phyloP scores from a whole-genome alignment of 805 yeast species.

The Priceomyces melissophilus region DNA sequence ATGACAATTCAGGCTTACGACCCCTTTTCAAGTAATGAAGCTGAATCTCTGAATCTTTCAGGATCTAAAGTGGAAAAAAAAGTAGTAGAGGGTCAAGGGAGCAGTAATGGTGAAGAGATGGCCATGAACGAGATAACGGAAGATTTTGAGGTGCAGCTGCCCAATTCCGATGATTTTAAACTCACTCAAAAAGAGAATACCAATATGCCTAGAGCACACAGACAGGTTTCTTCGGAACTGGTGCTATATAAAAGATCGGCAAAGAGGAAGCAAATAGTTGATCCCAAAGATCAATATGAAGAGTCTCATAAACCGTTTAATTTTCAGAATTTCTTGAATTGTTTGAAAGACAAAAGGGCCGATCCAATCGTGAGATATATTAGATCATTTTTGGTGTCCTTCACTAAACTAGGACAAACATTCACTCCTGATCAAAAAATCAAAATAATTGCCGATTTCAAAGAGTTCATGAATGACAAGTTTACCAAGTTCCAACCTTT shows the following conservation, averaged over 20 bases:
- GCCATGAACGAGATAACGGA: conserved; percentile 1
- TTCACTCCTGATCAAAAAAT: conserved; percentile 79
- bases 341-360: conserved; percentile 70
- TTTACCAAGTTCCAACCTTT: conserved; percentile 70
- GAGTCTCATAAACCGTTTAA: conserved; percentile 60
- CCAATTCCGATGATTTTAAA: conserved; percentile 2
- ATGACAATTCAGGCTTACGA: conserved; percentile 22
- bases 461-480: conserved; percentile 63
- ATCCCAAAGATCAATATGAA: conserved; percentile 36
- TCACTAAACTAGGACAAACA: conserved; percentile 49
- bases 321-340: conserved; percentile 74
- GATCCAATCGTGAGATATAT: conserved; percentile 87
- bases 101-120: conserved; percentile 9
- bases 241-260: background rate
- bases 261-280: conserved; percentile 9
- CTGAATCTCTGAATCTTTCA: conserved; percentile 10
- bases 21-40: conserved; percentile 7
- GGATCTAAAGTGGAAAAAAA: conserved; percentile 9
- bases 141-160: conserved; percentile 2
- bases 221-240: too few relatives aligned
- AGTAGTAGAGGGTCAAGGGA: conserved; percentile 18
- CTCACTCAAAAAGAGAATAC: background rate
- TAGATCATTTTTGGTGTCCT: conserved; percentile 78
- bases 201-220: too few relatives aligned
- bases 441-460: conserved; percentile 75